Conservation (phyloP, 345 rosid species). For the Theobroma cacao region DNA sequence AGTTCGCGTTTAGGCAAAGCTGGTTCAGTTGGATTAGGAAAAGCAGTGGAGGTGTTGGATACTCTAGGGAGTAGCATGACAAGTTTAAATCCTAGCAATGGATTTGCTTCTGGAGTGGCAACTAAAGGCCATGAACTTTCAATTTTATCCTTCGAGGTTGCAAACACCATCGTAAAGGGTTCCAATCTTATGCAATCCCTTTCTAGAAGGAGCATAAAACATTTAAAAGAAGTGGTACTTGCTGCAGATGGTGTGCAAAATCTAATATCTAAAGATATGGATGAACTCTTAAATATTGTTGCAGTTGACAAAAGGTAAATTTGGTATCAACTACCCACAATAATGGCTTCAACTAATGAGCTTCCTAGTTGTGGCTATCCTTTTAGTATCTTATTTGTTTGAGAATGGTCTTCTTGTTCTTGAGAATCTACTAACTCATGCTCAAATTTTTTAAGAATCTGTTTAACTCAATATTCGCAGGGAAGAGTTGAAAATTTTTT, state of each 20-base stretch:
- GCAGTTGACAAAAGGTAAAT: conserved; percentile 79
- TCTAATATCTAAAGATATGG: conserved; percentile 68
- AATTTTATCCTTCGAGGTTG: conserved; percentile 87
- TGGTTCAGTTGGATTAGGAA: conserved; percentile 58
- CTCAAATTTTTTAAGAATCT: background rate
- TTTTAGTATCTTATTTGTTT: background rate
- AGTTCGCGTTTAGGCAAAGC: conserved; percentile 39
- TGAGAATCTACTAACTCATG: background rate
- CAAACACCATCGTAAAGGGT: conserved; percentile 86
- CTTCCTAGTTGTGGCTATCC: background rate
- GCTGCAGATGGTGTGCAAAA: conserved; percentile 73
- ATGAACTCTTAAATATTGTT: conserved; percentile 64
- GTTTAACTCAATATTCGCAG: conserved; percentile 34
- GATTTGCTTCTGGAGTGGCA: conserved; percentile 67
- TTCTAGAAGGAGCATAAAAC: conserved; percentile 48
- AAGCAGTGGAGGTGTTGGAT: conserved; percentile 85
- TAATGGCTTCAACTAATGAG: background rate
- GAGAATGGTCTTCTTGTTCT: conserved; percentile 7
- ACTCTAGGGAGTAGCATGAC: conserved; percentile 93
- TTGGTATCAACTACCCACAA: background rate
- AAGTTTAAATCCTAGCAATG: conserved; percentile 57
- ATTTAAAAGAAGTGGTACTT: conserved; percentile 62
- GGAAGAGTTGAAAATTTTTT: conserved; percentile 77
- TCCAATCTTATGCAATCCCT: conserved; percentile 84
- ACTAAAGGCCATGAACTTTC: conserved; percentile 70